These are phyloP conservation scores for Starmerella apicola DNA, from an alignment of 805 yeast species.

Conservation along the genomic window DNA sequence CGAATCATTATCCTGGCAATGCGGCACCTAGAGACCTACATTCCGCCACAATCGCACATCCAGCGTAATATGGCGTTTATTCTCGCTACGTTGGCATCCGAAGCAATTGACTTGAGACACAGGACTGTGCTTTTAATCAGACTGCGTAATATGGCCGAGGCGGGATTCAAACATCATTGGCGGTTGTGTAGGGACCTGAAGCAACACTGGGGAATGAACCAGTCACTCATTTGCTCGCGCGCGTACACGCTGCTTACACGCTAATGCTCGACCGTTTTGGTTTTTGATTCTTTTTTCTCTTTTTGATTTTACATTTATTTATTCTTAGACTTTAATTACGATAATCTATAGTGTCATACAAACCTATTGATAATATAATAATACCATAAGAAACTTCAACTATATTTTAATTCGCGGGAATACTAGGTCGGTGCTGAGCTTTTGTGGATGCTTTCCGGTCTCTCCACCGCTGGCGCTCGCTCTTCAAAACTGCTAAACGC, in stretches of 20 bases:
- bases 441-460: no score
- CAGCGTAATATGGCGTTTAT: constrained; percentile 47
- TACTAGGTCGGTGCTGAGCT: no score
- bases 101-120: constrained; percentile 31
- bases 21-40: constrained; percentile 28
- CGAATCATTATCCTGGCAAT: constrained; percentile 35
- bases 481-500: constrained; percentile 45
- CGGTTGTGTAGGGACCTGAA: constrained; percentile 38
- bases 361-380: neutral
- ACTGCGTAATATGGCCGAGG: constrained; percentile 32
- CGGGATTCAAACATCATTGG: constrained; percentile 35
- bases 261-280: neutral
- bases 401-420: no score
- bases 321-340: neutral
- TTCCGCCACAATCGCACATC: constrained; percentile 38
- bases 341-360: neutral
- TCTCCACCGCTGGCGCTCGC: neutral
- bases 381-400: no score
- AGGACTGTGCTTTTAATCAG: constrained; percentile 32
- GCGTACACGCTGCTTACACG: neutral
- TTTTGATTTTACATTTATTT: no score
- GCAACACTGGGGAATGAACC: constrained; percentile 42
- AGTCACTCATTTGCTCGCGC: constrained; percentile 29
- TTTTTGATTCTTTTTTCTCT: no score
- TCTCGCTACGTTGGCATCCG: constrained; percentile 48